Evolutionary conservation across 2,329 filamentous ascomycete species (phyloP), one percentile per base, ranked within the genome.

Genomic region (Trichoderma endophyticum): DNA sequence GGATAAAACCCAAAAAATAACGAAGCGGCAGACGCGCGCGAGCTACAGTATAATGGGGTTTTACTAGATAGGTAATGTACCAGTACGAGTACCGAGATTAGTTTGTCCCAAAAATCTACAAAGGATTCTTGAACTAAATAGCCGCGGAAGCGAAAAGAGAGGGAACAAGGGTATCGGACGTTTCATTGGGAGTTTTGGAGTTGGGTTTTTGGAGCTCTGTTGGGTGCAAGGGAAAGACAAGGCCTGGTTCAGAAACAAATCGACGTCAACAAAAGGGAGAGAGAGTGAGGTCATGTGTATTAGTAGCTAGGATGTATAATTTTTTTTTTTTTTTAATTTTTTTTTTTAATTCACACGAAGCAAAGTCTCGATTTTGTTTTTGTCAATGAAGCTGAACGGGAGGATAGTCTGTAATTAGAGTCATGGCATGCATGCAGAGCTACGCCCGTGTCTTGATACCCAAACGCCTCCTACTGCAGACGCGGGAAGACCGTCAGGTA

Each of bases 151-250:
- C 51, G 24, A 51, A 21, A 21, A 21, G 21, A 21, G 21, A 21
- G 21, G 21, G 21, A 21, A 43, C 67, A 54, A 70, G 67, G 67
- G 67, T 51, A 61, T 70, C 67, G 67, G 67, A 70, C 57, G 57
- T 70, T 70, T 70, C 67, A 70, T 54, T 62, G 57, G 30, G 59
- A 32, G 14, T 12, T 60, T 30, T 36, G 34, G 34, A 36, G 34
- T 36, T 15, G 34, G 34, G 34, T 14, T 36, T 36, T 15, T 60
- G 43, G n/a, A 32, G 26, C 8, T 8, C 6, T 14, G 56, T 34
- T 14, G 28, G 30, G n/a, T 9, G 30, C 43, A 48, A 48, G 43
- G 43, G 43, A 48, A 48, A 48, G 43, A 48, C 8, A n/a, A n/a
- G n/a, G 15, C 6, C 6, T 36, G 18, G 18, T 43, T n/a, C 15